Evolutionary conservation across 1,284 basidiomycete species (phyloP).

Genomic region (Fomitopsis pinicola): DNA sequence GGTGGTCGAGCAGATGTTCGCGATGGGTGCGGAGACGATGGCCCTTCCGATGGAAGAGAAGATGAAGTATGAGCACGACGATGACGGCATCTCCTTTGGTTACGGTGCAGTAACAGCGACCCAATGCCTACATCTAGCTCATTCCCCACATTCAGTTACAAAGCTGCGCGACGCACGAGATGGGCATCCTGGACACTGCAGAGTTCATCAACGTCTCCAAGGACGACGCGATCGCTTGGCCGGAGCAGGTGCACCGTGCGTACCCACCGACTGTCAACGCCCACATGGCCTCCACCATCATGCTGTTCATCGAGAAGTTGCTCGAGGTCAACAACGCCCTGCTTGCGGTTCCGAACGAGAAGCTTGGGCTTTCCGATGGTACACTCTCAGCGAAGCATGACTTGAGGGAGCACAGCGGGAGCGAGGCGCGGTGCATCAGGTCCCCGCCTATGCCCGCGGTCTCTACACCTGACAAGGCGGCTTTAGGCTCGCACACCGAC

Average conservation of each 20-base stretch:
- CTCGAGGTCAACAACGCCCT: conserved; percentile 29
- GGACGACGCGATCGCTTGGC: conserved; percentile 31
- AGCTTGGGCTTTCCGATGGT: conserved; percentile 18
- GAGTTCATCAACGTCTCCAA: conserved; percentile 31
- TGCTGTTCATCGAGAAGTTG: conserved; percentile 30
- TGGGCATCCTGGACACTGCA: conserved; percentile 28
- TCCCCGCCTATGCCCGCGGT: conserved; percentile 21
- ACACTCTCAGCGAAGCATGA: conserved; percentile 26
- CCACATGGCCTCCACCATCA: conserved; percentile 28
- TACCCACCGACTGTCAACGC: conserved; percentile 31
- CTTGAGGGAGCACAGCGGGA: conserved; percentile 30
- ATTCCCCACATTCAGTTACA: conserved; percentile 22
- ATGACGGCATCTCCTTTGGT: conserved; percentile 32
- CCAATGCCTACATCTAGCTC: neutral
- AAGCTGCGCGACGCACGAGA: conserved; percentile 31
- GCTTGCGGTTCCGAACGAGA: conserved; percentile 27
- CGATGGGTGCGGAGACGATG: conserved; percentile 34
- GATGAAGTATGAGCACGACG: conserved; percentile 32
- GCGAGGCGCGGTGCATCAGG: conserved; percentile 36
- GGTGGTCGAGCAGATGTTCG: conserved; percentile 31
- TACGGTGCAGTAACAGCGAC: conserved; percentile 9
- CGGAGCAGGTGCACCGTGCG: conserved; percentile 24
- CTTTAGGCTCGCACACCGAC: conserved; percentile 34
- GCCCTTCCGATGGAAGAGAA: conserved; percentile 21
- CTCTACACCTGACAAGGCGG: conserved; percentile 21